Evolutionary conservation across 2,329 filamentous ascomycete species (phyloP).

Genomic region (Tolypocladium tropicale): DNA sequence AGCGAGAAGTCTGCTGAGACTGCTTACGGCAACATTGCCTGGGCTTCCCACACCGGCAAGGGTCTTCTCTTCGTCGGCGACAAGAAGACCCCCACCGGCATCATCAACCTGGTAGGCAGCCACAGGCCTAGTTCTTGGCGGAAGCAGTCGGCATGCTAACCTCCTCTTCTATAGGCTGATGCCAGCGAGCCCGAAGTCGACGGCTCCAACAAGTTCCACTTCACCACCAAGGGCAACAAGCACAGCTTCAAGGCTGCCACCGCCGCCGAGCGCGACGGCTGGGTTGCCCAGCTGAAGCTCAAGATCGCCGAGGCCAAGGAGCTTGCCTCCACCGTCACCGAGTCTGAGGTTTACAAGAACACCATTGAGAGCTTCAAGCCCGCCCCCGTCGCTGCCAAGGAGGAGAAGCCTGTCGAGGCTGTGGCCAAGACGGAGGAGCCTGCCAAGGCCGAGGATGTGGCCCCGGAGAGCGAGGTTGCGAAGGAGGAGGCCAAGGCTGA

Average conservation of each 20-base stretch:
- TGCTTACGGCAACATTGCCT: conserved; percentile 72
- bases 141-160: conserved; percentile 1
- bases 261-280: conserved; percentile 76
- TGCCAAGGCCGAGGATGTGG: conserved; percentile 21
- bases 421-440: conserved; percentile 26
- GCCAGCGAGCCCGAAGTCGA: conserved; percentile 64
- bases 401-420: conserved; percentile 19
- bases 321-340: conserved; percentile 59
- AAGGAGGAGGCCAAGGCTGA: conserved; percentile 38
- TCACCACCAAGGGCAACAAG: conserved; percentile 81
- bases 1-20: conserved; percentile 72
- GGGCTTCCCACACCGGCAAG: conserved; percentile 90
- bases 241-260: conserved; percentile 81
- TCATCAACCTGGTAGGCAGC: conserved; percentile 72
- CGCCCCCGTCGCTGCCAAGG: conserved; percentile 18
- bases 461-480: conserved; percentile 21
- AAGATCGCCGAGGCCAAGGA: conserved; percentile 81
- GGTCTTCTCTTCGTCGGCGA: conserved; percentile 88
- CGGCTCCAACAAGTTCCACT: conserved; percentile 71
- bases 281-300: conserved; percentile 74
- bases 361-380: conserved; percentile 62
- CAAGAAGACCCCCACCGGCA: conserved; percentile 69
- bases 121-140: not conserved
- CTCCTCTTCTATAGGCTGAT: conserved; percentile 34
- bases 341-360: conserved; percentile 81